Evolutionary conservation across 495 filamentous ascomycete genomes (phyloP), one percentile per base, ranked within the genome.

Genomic region (Chaetomium fimeti): DNA sequence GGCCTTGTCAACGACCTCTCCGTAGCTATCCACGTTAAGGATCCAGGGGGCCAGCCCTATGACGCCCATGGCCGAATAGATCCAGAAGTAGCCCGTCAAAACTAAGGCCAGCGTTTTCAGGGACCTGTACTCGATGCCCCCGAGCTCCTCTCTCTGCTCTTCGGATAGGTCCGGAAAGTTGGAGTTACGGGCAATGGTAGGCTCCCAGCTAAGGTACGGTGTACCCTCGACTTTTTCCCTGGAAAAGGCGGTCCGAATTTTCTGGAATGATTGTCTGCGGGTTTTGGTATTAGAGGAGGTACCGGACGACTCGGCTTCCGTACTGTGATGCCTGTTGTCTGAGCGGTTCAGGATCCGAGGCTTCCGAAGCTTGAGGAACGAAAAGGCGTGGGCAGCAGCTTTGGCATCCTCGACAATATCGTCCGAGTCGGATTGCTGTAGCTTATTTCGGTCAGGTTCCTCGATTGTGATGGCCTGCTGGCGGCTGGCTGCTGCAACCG

Each of bases 161-260:
- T 95, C 90, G 0, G 88, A 91, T 57, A 98, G 76, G 72, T 92
- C 90, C 8, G 94, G 81, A 66, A 98, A 98, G 20, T 88, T 87
- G 29, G 93, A 97, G 72, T 98, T 98, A 47, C 94, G 84, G 20
- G 90, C 94, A 43, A 96, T 79, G 0, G 94, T 98, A 6, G 94
- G 91, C 72, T 92, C 86, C 87, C 91, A 98, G 72, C 91, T 96
- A 25, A 98, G 82, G 73, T 98, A 98, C 0, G 94, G 93, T 25
- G 88, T 88, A 42, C 82, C 81, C 18, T 78, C 74, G 15, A 80
- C 77, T 67, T 83, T 77, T 32, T 78, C 67, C 51, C 73, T 63
- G 24, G 81, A 75, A 49, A 83, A 69, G n/a, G 73, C 81, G 0
- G 74, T 69, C 58, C 62, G 67, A 22, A 80, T 58, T 2, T 62